Evolutionary conservation across 345 rosid genomes (phyloP).

Genomic region (Trapa incisa): DNA sequence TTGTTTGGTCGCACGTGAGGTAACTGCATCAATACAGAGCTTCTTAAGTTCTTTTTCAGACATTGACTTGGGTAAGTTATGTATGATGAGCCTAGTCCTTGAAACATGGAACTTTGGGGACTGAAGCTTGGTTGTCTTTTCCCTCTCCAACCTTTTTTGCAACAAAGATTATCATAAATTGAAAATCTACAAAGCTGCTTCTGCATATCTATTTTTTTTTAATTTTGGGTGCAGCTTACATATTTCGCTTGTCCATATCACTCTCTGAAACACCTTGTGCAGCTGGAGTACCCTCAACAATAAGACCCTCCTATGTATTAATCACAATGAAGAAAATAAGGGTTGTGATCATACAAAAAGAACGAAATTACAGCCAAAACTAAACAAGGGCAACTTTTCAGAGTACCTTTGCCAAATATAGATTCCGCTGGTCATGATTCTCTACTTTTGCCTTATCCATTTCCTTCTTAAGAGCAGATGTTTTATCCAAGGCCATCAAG

Average conservation of each 20-base stretch:
- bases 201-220: not conserved
- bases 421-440: conserved; percentile 63
- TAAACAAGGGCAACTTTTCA: not conserved
- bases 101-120: conserved; percentile 94
- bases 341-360: not conserved
- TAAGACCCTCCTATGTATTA: conserved; percentile 63
- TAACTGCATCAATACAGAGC: conserved; percentile 62
- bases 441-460: conserved; percentile 58
- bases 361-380: not conserved
- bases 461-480: conserved; percentile 63
- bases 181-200: not conserved
- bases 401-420: conserved; percentile 74
- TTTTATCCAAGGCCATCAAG: conserved; percentile 72
- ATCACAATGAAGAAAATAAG: not conserved
- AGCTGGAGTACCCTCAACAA: conserved; percentile 80
- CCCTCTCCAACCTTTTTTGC: conserved; percentile 59
- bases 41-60: conserved; percentile 49
- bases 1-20: conserved; percentile 86
- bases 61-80: conserved; percentile 81
- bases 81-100: conserved; percentile 60
- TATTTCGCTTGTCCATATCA: conserved; percentile 62
- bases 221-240: conserved; percentile 20
- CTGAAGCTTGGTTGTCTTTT: conserved; percentile 69
- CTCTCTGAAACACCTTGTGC: conserved; percentile 73
- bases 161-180: conserved; percentile 8